These are phyloP conservation scores for Phialemonium atrogriseum DNA, from an alignment of 2,329 filamentous ascomycete species.

Conservation along the genomic window DNA sequence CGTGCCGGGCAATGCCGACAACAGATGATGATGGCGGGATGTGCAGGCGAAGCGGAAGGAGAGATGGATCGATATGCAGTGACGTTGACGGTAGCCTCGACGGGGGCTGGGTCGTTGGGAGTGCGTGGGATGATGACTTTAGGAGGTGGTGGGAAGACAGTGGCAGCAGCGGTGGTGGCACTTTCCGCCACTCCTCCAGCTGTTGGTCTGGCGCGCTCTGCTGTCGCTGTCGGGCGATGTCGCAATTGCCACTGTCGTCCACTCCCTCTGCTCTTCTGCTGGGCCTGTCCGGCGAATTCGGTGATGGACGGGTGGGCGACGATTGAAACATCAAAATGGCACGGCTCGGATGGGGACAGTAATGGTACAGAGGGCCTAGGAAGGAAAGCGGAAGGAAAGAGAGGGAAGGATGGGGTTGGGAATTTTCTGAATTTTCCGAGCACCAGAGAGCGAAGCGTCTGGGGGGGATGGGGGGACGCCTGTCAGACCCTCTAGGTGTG, in stretches of 20 bases:
- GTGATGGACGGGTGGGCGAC: constrained; percentile 16
- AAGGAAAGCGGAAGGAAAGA: constrained; percentile 8
- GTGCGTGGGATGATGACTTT: constrained; percentile 6
- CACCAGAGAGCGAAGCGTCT: constrained; percentile 10
- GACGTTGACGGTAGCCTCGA: constrained; percentile 4
- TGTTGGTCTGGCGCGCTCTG: no score
- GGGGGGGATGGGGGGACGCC: constrained; percentile 14
- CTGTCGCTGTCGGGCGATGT: constrained; percentile 7
- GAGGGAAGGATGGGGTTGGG: constrained; percentile 13
- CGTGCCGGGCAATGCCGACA: no score
- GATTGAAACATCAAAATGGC: constrained; percentile 16
- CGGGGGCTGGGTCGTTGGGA: constrained; percentile 9
- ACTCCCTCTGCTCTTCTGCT: constrained; percentile 13
- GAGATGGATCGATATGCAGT: constrained; percentile 8
- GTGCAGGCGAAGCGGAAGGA: no score
- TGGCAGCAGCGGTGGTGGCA: constrained; percentile 3
- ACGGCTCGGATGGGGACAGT: constrained; percentile 13
- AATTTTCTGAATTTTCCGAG: constrained; percentile 18
- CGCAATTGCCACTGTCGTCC: constrained; percentile 14
- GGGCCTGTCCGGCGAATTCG: constrained; percentile 16
- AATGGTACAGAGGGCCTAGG: no score
- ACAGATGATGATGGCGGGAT: no score
- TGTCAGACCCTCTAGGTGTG: constrained; percentile 11
- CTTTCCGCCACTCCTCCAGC: constrained; percentile 7
- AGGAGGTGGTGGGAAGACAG: constrained; percentile 3